Conservation (phyloP, 345 rosid genomes). For the Draba incana region DNA sequence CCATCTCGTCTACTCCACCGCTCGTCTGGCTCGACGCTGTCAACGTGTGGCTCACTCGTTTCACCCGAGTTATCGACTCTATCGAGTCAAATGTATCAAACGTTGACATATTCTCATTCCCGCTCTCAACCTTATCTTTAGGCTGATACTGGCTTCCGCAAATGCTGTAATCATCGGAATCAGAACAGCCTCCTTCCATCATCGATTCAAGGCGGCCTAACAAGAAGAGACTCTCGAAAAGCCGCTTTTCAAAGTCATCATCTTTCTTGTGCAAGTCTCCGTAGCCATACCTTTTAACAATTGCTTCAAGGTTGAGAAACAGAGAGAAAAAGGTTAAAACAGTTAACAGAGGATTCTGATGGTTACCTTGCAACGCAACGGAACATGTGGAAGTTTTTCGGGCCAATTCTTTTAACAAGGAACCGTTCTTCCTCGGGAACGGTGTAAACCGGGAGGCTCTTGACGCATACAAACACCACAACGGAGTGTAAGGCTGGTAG, state of each 20-base stretch:
- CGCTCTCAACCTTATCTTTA: conserved; percentile 34
- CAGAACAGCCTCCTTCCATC: conserved; percentile 77
- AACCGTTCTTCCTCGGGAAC: conserved; percentile 80
- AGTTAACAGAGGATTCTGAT: background rate
- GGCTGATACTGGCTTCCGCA: conserved; percentile 50
- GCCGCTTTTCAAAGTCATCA: conserved; percentile 70
- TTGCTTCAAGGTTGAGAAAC: background rate
- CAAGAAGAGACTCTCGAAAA: conserved; percentile 63
- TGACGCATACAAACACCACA: conserved; percentile 72
- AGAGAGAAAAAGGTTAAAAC: background rate
- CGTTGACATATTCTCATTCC: conserved; percentile 23
- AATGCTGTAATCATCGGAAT: conserved; percentile 71
- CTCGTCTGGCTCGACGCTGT: conserved; percentile 52
- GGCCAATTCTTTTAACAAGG: conserved; percentile 78
- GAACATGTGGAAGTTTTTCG: conserved; percentile 77
- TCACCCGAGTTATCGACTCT: conserved; percentile 35
- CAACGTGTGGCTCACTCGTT: conserved; percentile 40
- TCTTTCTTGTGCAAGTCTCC: conserved; percentile 81
- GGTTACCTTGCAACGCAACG: conserved; percentile 64
- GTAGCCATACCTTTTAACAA: conserved; percentile 64
- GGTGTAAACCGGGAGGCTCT: conserved; percentile 79
- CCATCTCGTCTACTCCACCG: conserved; percentile 60
- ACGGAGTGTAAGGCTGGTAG: conserved; percentile 80
- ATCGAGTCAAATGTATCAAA: conserved; percentile 40
- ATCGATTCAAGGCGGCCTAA: conserved; percentile 66